Base-by-base conservation (phyloP, 179 eudicot species). In the Spinacia oleracea region DNA sequence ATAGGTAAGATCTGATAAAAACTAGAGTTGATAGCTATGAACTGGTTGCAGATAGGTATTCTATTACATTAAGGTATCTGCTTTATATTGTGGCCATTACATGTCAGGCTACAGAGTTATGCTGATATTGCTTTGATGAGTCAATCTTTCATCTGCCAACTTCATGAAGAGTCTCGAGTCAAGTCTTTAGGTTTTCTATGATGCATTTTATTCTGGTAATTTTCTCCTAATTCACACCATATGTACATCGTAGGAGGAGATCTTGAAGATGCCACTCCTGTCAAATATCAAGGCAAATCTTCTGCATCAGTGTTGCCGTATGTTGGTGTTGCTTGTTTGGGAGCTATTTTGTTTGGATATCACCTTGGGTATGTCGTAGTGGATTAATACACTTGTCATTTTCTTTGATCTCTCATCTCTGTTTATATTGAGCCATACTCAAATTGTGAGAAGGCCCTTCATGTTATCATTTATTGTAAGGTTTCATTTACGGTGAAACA, bases 241-340 rank as follows among this genome's bases (percentile, higher is more conserved):
- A 25, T 48, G 25, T 77, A 4, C 40, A 32, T 72, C 84, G 73
- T 81, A 91, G 97, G 95, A 91, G 97, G 92, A 69, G 95, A 93
- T 86, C 64, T 84, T 63, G 97, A 96, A 82, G 93, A 89, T 77
- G 83, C 78, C 62, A 76, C 77, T 79, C 93, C 93, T 80, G 72
- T 78, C 70, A 90, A 88, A 81, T 68, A 73, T 73, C 85, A 84
- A 83, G 89, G 89, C 62, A 93, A 90, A 84, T 86, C 98, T 81
- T 87, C 98, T 67, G 91, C 88, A 56, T 70, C 93, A 73, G 99
- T 96, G 74, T 74, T 91, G 81, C 98, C 97, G 21, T 96, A 91
- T 86, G 99, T 96, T 79, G 99, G 93, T 78, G 94, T 96, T 82
- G 99, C 99, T 82, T 93, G 98, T 88, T 78, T 96, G 84, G 99